These are phyloP conservation scores for Paecilomyces sp. DNA, from an alignment of 2,329 filamentous ascomycete genomes.

Conservation along the genomic window DNA sequence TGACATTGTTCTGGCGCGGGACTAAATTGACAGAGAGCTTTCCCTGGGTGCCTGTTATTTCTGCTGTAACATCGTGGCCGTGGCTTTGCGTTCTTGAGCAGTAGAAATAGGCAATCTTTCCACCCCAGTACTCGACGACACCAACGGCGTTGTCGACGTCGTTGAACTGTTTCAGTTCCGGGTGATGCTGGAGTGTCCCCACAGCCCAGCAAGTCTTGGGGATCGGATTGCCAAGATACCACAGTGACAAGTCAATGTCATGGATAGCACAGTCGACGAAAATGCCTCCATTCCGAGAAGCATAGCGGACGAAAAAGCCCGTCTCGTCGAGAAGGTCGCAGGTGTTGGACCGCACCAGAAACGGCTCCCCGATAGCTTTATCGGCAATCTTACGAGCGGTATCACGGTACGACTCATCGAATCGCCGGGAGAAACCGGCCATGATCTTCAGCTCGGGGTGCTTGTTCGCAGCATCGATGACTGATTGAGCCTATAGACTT, in stretches of 20 bases:
- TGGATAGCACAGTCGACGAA: slow-evolving; percentile 41
- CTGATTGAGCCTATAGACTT: background rate
- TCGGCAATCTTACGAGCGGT: slow-evolving; percentile 26
- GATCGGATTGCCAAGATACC: slow-evolving; percentile 31
- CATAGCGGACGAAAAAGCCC: slow-evolving; percentile 39
- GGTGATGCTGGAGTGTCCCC: slow-evolving; percentile 27
- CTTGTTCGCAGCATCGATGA: background rate
- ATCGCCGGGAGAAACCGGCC: slow-evolving; percentile 39
- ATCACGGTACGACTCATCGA: slow-evolving; percentile 38
- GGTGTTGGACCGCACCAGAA: slow-evolving; percentile 36
- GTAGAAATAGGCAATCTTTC: slow-evolving; percentile 40
- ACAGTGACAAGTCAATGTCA: slow-evolving; percentile 39
- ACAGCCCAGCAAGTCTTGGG: slow-evolving; percentile 31
- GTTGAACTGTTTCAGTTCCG: slow-evolving; percentile 28
- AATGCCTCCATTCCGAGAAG: slow-evolving; percentile 34
- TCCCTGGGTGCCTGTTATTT: slow-evolving; percentile 35
- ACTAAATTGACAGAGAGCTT: slow-evolving; percentile 29
- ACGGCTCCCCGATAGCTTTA: slow-evolving; percentile 32
- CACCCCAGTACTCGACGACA: slow-evolving; percentile 38
- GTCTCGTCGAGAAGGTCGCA: slow-evolving; percentile 31
- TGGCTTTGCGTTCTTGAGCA: slow-evolving; percentile 36
- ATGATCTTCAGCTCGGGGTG: slow-evolving; percentile 14
- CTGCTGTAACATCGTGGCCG: slow-evolving; percentile 38
- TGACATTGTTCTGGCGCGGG: slow-evolving; percentile 17
- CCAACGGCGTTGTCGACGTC: slow-evolving; percentile 41